Evolutionary conservation across 208 protist species (phyloP), one percentile per base, ranked within the genome.

Genomic region (Wallacemonas sp.): DNA sequence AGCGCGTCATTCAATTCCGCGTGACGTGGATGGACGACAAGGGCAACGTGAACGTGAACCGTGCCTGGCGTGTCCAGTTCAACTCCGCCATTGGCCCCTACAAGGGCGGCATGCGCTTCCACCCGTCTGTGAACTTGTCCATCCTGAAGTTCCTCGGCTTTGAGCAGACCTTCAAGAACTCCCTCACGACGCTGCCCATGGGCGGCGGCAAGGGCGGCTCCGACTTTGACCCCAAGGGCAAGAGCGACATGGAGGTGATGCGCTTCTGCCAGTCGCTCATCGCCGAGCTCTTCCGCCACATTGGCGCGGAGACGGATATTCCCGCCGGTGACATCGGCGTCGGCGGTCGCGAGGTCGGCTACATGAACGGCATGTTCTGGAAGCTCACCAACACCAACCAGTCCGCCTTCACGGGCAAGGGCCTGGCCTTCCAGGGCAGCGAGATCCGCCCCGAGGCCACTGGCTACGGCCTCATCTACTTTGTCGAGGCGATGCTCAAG

Each of bases 101-200:
- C 86, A 98, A 98, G 76, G 96, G 96, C 55, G 96, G 87, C 73
- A 90, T 89, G 73, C 73, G 84, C 38, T 91, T 93, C 59, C 87
- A 93, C 63, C 87, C 84, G 18, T 80, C 80, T 2, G 92, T 97
- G n/a, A 95, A 94, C 70, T 73, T 98, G 20, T 89, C 78, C 42
- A 93, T 97, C 38, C 73, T 98, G 16, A 98, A 97, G 76, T 98
- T 98, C 70, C 80, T 98, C n/a, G 96, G 91, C 59, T 98, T 98
- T 73, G 94, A 98, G 76, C 95, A 98, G 79, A 97, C 81, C 55
- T 97, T 98, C 66, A 98, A 98, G 78, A 98, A 98, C 73, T 81
- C 92, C 22, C 82, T 98, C 22, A 98, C 95, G 48, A 89, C 78
- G 39, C 79, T 98, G 25, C 89, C 93, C 23, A 93, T 98, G 76